Conservation (phyloP, 331 rosid species). For the Quercus tomentella region DNA sequence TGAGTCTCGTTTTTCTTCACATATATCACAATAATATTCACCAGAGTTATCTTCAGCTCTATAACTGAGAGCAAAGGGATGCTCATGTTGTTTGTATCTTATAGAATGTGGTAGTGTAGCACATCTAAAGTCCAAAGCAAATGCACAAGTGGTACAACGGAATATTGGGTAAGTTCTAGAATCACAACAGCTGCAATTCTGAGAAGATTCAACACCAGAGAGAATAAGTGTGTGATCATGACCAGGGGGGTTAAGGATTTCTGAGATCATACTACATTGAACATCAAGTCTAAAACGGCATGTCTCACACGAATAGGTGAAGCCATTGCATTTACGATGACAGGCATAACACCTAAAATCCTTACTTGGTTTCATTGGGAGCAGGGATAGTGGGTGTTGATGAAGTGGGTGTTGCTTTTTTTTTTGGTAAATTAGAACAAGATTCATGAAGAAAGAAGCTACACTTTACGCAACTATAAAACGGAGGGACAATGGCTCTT, state of each 20-base stretch:
- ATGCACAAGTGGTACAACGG: not conserved
- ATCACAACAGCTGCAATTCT: not conserved
- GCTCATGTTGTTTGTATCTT: no score
- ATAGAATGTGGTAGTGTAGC: no score
- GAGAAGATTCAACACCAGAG: not conserved
- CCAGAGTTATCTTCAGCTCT: no score
- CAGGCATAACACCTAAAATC: not conserved
- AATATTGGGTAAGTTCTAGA: not conserved
- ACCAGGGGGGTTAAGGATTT: not conserved
- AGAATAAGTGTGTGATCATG: not conserved
- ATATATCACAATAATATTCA: no score
- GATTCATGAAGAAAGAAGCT: not conserved
- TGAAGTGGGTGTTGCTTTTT: not conserved
- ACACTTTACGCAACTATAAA: no score
- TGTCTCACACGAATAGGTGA: not conserved
- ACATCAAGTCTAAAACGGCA: not conserved
- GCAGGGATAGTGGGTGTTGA: not conserved
- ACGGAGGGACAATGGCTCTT: no score
- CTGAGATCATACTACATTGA: not conserved
- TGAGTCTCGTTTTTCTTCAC: no score
- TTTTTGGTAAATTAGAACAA: not conserved
- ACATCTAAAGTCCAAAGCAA: not conserved
- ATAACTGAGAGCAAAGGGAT: no score
- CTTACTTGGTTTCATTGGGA: not conserved
- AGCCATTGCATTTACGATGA: not conserved